Evolutionary conservation across 768 basidiomycete species (phyloP).

Genomic region (Exidia glandulosa): DNA sequence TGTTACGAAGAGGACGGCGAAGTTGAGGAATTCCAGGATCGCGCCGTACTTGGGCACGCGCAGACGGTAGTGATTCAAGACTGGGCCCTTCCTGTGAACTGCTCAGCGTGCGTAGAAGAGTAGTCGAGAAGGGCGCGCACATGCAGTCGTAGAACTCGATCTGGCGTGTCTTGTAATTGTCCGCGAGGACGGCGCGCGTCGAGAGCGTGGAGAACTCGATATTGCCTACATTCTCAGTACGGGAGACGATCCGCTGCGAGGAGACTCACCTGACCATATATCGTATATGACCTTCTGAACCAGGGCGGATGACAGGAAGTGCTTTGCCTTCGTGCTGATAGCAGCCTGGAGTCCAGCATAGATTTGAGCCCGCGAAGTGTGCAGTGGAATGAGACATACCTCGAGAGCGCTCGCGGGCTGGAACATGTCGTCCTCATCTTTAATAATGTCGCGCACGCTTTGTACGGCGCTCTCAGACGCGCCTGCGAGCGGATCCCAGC

Average conservation of each 20-base stretch:
- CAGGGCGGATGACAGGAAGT: constrained; percentile 71
- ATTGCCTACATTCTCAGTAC: constrained; percentile 21
- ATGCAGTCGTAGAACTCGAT: constrained; percentile 61
- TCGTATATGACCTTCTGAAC: constrained; percentile 82
- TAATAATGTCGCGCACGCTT: constrained; percentile 50
- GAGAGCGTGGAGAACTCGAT: constrained; percentile 53
- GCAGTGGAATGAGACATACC: constrained; percentile 32
- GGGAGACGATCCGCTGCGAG: no score
- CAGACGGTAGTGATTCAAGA: constrained; percentile 33
- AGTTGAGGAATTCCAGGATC: constrained; percentile 70
- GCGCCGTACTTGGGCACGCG: constrained; percentile 74
- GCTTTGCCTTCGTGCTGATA: constrained; percentile 74
- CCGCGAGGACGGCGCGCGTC: constrained; percentile 68
- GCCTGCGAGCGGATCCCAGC: constrained; percentile 79
- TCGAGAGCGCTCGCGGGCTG: constrained; percentile 77
- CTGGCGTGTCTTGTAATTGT: constrained; percentile 75
- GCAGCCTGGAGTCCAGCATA: constrained; percentile 53
- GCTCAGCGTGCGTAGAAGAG: constrained; percentile 28
- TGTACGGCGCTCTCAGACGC: constrained; percentile 55
- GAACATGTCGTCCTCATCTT: constrained; percentile 47
- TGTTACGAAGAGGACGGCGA: constrained; percentile 50
- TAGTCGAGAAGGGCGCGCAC: constrained; percentile 80
- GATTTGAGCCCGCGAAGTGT: neutral
- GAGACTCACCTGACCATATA: constrained; percentile 56
- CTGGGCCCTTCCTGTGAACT: neutral